phyloP scores from a whole-genome alignment of 208 protist species.

The Trypanosoma caninum region DNA sequence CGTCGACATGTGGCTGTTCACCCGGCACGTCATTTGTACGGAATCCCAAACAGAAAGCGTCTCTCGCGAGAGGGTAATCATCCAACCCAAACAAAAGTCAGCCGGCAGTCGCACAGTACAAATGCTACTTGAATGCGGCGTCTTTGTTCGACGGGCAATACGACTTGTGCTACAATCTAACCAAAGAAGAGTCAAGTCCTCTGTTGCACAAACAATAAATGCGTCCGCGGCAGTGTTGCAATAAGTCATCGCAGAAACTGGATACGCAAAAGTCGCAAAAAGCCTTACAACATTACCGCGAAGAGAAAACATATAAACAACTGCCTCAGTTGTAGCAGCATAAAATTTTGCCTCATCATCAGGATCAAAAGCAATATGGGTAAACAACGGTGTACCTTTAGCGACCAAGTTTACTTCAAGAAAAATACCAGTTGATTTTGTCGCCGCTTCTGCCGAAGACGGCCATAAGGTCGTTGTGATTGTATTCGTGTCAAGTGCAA shows the following conservation, averaged over 20 bases:
- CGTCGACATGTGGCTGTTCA: constrained; percentile 7
- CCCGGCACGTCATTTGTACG: constrained; percentile 11
- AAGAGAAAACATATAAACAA: constrained; percentile 23
- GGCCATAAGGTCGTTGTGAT: constrained; percentile 14
- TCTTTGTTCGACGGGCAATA: constrained; percentile 11
- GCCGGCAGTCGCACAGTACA: background rate
- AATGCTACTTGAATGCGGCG: constrained; percentile 9
- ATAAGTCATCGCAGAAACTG: constrained; percentile 16
- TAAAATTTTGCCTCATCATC: constrained; percentile 18
- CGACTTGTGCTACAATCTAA: constrained; percentile 23
- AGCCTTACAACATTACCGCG: constrained; percentile 19
- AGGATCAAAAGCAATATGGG: constrained; percentile 21
- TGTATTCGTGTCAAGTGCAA: constrained; percentile 18
- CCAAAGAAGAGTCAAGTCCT: constrained; percentile 18
- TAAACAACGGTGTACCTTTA: constrained; percentile 4
- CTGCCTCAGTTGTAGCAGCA: constrained; percentile 4
- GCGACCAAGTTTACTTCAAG: constrained; percentile 12
- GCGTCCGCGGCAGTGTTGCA: background rate
- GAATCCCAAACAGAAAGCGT: constrained; percentile 23
- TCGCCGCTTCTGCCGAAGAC: background rate
- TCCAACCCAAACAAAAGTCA: background rate
- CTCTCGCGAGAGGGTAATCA: constrained; percentile 19
- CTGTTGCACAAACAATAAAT: constrained; percentile 21
- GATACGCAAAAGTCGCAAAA: constrained; percentile 12
- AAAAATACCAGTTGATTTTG: constrained; percentile 14